These are phyloP conservation scores for Venturia carpophila DNA, from an alignment of 2,329 filamentous ascomycete genomes.

Conservation along the genomic window DNA sequence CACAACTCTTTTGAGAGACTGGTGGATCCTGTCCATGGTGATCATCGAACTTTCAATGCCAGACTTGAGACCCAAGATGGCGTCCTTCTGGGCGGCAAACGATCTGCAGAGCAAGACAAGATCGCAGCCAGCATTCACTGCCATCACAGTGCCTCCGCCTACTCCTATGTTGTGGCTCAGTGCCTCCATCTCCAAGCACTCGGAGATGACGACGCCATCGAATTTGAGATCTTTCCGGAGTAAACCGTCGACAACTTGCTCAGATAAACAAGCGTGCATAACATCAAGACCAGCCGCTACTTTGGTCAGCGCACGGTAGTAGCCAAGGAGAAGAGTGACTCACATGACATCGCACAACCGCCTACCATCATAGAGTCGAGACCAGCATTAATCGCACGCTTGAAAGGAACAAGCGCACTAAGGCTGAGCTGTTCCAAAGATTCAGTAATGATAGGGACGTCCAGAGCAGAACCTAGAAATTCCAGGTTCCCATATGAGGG, in stretches of 20 bases:
- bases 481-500: conserved; percentile 93
- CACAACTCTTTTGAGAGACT: conserved; percentile 71
- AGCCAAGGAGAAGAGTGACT: not conserved
- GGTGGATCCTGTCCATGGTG: conserved; percentile 67
- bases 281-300: conserved; percentile 83
- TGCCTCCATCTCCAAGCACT: conserved; percentile 95
- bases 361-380: conserved; percentile 94
- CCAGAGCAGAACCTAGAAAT: conserved; percentile 81
- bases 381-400: conserved; percentile 78
- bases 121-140: conserved; percentile 92
- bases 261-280: conserved; percentile 87
- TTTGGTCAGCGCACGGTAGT: not conserved
- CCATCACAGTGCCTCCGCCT: conserved; percentile 93
- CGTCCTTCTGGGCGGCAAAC: conserved; percentile 82
- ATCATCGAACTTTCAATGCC: conserved; percentile 89
- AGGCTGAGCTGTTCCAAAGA: conserved; percentile 85
- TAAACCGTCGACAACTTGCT: conserved; percentile 86
- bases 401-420: conserved; percentile 85
- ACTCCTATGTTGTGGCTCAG: conserved; percentile 95
- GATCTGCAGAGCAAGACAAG: conserved; percentile 81
- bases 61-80: conserved; percentile 79
- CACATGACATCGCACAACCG: conserved; percentile 65
- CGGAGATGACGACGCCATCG: conserved; percentile 84
- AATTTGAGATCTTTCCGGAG: conserved; percentile 85
- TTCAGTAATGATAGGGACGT: conserved; percentile 93